Conservation (phyloP, 2,329 filamentous ascomycete species). For the Colletotrichum paranaense region DNA sequence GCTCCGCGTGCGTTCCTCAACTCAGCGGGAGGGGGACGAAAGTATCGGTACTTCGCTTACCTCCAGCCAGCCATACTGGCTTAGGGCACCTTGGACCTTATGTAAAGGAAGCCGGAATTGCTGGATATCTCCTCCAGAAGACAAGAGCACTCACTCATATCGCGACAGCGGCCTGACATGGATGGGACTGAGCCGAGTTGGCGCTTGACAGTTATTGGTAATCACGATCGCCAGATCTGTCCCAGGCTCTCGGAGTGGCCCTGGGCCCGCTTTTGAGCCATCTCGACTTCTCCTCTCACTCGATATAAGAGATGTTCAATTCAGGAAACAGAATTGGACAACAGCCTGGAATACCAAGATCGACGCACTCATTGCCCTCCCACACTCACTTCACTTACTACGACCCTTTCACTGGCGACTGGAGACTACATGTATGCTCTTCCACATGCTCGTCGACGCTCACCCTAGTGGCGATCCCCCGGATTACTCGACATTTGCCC, state of each 20-base stretch:
- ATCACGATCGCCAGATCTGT: background rate
- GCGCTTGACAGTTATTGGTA: background rate
- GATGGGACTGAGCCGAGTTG: background rate
- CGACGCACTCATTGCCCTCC: background rate
- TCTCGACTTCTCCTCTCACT: background rate
- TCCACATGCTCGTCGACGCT: background rate
- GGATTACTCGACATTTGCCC: conserved; percentile 6
- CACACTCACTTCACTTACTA: background rate
- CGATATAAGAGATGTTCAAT: background rate
- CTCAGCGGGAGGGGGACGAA: background rate
- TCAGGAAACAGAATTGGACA: background rate
- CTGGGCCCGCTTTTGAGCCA: background rate
- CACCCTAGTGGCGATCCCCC: conserved; percentile 21
- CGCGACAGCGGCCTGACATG: background rate
- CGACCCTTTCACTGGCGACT: background rate
- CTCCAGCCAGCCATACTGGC: background rate
- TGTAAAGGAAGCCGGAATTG: background rate
- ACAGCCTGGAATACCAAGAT: background rate
- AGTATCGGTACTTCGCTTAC: conserved; percentile 5
- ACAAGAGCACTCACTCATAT: background rate
- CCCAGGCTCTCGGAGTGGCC: background rate
- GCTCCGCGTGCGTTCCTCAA: background rate
- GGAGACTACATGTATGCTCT: background rate
- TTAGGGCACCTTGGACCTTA: no score
- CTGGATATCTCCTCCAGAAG: background rate